phyloP scores from a whole-genome alignment of 345 rosid genomes.

The Hevea brasiliensis region DNA sequence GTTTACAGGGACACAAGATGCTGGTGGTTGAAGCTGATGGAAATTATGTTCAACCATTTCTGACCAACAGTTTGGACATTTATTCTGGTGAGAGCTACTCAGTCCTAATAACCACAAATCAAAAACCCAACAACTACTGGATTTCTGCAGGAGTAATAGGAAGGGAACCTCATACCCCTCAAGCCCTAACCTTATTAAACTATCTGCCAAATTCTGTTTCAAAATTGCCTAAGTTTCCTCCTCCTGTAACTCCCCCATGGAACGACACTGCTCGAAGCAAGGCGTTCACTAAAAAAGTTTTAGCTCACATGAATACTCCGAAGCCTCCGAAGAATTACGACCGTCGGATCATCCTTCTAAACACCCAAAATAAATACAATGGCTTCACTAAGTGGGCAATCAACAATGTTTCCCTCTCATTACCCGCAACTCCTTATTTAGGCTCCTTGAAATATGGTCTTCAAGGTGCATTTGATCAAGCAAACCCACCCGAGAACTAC shows the following conservation, averaged over 20 bases:
- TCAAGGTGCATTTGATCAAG: constrained; percentile 35
- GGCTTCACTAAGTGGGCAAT: constrained; percentile 67
- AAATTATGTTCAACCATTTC: constrained; percentile 71
- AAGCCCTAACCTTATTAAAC: constrained; percentile 54
- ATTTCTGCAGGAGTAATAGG: constrained; percentile 60
- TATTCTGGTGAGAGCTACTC: constrained; percentile 91
- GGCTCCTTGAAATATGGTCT: constrained; percentile 58
- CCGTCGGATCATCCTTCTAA: constrained; percentile 57
- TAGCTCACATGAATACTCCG: constrained; percentile 42
- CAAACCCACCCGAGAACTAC: constrained; percentile 50
- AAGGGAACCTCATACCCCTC: constrained; percentile 60
- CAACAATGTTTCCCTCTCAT: constrained; percentile 61
- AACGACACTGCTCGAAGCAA: constrained; percentile 56
- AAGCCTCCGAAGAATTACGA: constrained; percentile 38
- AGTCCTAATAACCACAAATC: constrained; percentile 54
- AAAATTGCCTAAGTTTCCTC: constrained; percentile 42
- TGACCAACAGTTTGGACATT: constrained; percentile 52
- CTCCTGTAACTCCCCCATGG: constrained; percentile 69
- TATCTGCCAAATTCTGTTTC: constrained; percentile 45
- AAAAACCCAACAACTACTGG: constrained; percentile 56
- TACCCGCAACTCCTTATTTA: constrained; percentile 75
- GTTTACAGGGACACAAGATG: constrained; percentile 61
- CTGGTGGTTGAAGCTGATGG: constrained; percentile 88
- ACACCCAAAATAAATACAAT: constrained; percentile 61
- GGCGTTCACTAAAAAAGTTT: constrained; percentile 39